Evolutionary conservation across 352 stramenopile species (phyloP).

Genomic region (Halophytophthora polymorphica): DNA sequence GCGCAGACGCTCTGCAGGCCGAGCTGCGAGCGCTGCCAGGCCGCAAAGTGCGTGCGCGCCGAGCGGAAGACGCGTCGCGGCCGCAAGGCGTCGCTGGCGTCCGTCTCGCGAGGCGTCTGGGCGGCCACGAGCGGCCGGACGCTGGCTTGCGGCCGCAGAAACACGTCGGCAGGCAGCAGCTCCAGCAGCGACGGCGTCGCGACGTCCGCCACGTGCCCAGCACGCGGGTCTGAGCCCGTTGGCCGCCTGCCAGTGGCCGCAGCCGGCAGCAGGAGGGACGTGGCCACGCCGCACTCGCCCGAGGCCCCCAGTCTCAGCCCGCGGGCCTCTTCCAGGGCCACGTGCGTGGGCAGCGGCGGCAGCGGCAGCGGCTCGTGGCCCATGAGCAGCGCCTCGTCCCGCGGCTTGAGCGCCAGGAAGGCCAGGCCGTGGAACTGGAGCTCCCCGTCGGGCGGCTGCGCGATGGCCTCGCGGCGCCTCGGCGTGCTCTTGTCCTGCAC

Average conservation of each 20-base stretch:
- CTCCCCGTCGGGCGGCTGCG: slow-evolving; percentile 39
- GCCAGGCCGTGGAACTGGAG: slow-evolving; percentile 50
- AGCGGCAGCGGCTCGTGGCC: slow-evolving; percentile 55
- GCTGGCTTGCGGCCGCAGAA: slow-evolving; percentile 47
- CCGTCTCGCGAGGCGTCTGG: slow-evolving; percentile 41
- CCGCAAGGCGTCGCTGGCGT: slow-evolving; percentile 40
- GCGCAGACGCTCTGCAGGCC: slow-evolving; percentile 37
- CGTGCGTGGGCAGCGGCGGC: slow-evolving; percentile 57
- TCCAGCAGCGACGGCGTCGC: slow-evolving; percentile 33
- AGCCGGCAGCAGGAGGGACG: slow-evolving; percentile 5
- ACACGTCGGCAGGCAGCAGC: slow-evolving; percentile 42
- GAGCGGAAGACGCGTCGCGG: slow-evolving; percentile 50
- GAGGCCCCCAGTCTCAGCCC: slow-evolving; percentile 38
- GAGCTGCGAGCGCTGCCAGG: slow-evolving; percentile 31
- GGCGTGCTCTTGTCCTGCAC: slow-evolving; percentile 53
- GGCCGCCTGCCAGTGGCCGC: neutral
- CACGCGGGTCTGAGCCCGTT: neutral
- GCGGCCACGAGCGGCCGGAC: slow-evolving; percentile 44
- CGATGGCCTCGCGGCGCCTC: slow-evolving; percentile 31
- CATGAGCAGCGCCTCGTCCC: slow-evolving; percentile 62
- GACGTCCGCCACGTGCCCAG: neutral
- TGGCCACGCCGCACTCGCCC: slow-evolving; percentile 37
- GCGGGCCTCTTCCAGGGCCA: slow-evolving; percentile 43
- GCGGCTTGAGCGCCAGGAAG: slow-evolving; percentile 62
- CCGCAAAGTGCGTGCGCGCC: slow-evolving; percentile 30